Base-by-base conservation (phyloP, 2,329 filamentous ascomycete species). In the Xylariales sp. region DNA sequence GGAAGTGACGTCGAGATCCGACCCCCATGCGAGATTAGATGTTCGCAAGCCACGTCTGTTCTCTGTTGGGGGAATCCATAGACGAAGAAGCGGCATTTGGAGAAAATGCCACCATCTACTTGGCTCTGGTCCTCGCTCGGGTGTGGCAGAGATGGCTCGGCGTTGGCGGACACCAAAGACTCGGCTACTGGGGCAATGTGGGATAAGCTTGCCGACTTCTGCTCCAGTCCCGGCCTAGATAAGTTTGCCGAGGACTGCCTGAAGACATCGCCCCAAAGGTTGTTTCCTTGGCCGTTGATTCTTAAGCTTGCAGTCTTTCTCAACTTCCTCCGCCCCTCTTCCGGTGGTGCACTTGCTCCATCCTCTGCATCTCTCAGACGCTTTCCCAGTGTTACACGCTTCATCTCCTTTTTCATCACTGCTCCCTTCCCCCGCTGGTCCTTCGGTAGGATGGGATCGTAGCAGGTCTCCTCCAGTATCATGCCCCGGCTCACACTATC, bases 211-310 rank as follows among this genome's bases (percentile, higher is more conserved):
- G 21, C 35, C 10, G 40, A 15, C 18, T 37, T 24, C 5, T 37
- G 40, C 19, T 36, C 35, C 31, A 43, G 10, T 4, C n/a, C 36
- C 6, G 44, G 36, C 16, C 22, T 28, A 24, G 54, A 53, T 34
- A 58, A 51, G 33, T 66, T 59, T 15, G 51, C 42, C 0, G 59
- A 51, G 4, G 61, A 59, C 25, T 61, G 52, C 43, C 66, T 18
- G 18, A 93, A 76, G 45, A 98, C 94, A 53, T 94, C 88, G 4
- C 84, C 84, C 91, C 91, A 97, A n/a, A 97, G 74, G 20, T 80
- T 82, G 53, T 90, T 82, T 51, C 82, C 84, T 55, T 96, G 89
- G 37, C 75, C 85, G 44, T 76, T 82, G 22, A 97, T 69, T 59
- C 88, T 91, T 57, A 84, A 82, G 61, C 90, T 96, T 16, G 90